These are phyloP conservation scores for Penicillium simplicissimum DNA, from an alignment of 495 filamentous ascomycete genomes.

Conservation along the genomic window DNA sequence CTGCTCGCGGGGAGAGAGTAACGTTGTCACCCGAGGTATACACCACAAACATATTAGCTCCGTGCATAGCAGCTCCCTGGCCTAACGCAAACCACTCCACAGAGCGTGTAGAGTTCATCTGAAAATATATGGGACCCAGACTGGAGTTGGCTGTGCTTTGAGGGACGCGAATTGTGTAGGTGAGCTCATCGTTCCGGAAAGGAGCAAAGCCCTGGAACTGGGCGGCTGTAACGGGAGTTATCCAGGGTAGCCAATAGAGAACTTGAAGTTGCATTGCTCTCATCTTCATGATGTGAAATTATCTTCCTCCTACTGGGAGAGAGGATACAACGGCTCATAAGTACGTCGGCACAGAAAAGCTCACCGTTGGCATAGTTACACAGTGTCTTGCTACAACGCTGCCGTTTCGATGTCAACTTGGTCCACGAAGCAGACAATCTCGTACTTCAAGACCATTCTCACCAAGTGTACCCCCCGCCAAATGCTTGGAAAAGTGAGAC, in stretches of 20 bases:
- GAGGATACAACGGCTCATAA: neutral
- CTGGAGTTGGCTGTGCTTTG: constrained; percentile 26
- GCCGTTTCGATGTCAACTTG: constrained; percentile 7
- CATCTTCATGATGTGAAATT: neutral
- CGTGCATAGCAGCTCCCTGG: constrained; percentile 61
- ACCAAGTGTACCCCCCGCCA: neutral
- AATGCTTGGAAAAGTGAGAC: neutral
- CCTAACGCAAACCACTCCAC: constrained; percentile 68
- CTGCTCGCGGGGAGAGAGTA: constrained; percentile 65
- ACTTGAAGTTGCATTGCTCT: neutral
- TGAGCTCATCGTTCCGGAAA: constrained; percentile 24
- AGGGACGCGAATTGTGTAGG: constrained; percentile 39
- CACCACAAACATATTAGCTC: constrained; percentile 68
- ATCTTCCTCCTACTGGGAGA: neutral
- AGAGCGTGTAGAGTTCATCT: constrained; percentile 59
- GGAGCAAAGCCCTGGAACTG: constrained; percentile 34
- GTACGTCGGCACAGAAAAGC: neutral
- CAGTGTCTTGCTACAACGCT: neutral
- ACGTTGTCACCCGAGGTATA: constrained; percentile 62
- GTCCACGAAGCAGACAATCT: neutral
- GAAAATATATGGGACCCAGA: constrained; percentile 57
- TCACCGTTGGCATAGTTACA: neutral
- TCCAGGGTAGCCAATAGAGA: neutral
- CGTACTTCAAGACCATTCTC: neutral
- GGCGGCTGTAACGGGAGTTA: constrained; percentile 19